These are phyloP conservation scores for Xylariaceae sp. DNA, from an alignment of 2,329 filamentous ascomycete species.

Conservation along the genomic window DNA sequence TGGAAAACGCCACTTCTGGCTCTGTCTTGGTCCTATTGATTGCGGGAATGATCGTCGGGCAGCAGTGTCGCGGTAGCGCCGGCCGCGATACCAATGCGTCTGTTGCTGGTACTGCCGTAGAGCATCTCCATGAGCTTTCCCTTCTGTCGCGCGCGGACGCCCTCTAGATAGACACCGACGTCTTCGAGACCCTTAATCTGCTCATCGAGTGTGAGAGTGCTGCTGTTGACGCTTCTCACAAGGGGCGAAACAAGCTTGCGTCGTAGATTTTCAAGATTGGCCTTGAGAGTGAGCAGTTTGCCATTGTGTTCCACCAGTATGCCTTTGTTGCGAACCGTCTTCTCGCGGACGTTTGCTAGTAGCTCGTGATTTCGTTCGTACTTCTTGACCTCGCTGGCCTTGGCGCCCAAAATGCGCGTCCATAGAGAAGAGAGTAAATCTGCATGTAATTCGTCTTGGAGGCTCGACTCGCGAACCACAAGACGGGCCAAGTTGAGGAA, in stretches of 20 bases:
- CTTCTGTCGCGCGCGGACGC: constrained; percentile 73
- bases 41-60: constrained; percentile 3
- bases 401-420: constrained; percentile 75
- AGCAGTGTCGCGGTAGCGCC: constrained; percentile 17
- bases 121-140: constrained; percentile 75
- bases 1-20: background rate
- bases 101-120: constrained; percentile 47
- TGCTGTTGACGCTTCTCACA: constrained; percentile 63
- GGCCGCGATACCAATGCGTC: constrained; percentile 19
- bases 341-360: constrained; percentile 70
- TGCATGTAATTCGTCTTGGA: constrained; percentile 72
- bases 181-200: constrained; percentile 80
- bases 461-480: constrained; percentile 75
- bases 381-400: constrained; percentile 71
- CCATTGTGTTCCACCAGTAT: constrained; percentile 82
- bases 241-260: constrained; percentile 80
- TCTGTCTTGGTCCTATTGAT: constrained; percentile 1
- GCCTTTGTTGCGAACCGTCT: constrained; percentile 81
- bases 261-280: constrained; percentile 78
- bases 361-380: constrained; percentile 86
- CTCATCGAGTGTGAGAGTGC: constrained; percentile 70
- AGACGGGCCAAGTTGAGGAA: constrained; percentile 83
- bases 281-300: constrained; percentile 75
- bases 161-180: constrained; percentile 71
- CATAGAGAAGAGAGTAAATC: constrained; percentile 81